Evolutionary conservation across 257 asterid genomes (phyloP).

Genomic region (Voacanga thouarsii): DNA sequence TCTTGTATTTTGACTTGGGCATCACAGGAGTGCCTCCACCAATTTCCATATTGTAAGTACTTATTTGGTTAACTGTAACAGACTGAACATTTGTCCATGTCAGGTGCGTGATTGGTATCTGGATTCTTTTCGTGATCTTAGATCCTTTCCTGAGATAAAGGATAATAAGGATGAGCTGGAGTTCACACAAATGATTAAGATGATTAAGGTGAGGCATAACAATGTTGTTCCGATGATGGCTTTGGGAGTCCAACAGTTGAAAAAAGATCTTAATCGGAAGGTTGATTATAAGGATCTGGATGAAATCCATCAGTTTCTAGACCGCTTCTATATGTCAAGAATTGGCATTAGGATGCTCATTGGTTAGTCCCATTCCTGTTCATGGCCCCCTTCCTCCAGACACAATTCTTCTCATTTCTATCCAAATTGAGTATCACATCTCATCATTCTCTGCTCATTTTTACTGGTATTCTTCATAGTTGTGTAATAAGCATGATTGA

Average conservation of each 20-base stretch:
- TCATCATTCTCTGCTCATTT: background rate
- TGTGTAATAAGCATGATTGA: conserved; percentile 16
- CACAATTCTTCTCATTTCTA: background rate
- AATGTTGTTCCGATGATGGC: conserved; percentile 98
- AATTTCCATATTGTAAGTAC: background rate
- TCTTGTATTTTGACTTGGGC: background rate
- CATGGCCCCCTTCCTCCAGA: background rate
- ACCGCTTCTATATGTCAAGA: conserved; percentile 91
- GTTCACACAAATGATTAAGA: conserved; percentile 78
- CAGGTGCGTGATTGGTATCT: conserved; percentile 84
- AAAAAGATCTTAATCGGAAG: conserved; percentile 58
- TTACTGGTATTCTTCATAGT: background rate
- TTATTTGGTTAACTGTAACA: background rate
- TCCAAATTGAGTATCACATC: conserved; percentile 2
- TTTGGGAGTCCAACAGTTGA: conserved; percentile 91
- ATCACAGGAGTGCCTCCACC: background rate
- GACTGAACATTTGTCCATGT: background rate
- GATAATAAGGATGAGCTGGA: conserved; percentile 61
- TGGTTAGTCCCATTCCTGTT: conserved; percentile 41
- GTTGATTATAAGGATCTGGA: conserved; percentile 54
- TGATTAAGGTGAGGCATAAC: conserved; percentile 93
- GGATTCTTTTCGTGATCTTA: conserved; percentile 90
- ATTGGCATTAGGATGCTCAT: conserved; percentile 98
- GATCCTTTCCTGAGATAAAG: conserved; percentile 68
- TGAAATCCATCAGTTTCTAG: conserved; percentile 82